Evolutionary conservation across 306 rosid genomes (phyloP).

Genomic region (Rubus parviflorus): DNA sequence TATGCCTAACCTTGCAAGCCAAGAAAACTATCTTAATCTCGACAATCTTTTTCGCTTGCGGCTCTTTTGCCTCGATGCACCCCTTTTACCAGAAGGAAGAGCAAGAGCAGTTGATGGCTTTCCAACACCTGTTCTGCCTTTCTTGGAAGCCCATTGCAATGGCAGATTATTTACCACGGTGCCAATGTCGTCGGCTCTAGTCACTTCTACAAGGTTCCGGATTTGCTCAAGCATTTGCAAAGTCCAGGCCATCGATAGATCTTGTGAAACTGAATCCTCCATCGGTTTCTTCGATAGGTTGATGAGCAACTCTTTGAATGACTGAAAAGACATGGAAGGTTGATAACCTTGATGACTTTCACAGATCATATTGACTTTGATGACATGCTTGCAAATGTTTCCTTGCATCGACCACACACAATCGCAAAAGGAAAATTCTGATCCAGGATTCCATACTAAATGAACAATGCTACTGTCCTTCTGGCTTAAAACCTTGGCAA

Average conservation of each 20-base stretch:
- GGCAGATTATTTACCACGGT: slow-evolving; percentile 70
- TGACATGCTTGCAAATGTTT: slow-evolving; percentile 85
- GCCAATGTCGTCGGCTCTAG: slow-evolving; percentile 54
- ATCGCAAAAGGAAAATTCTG: slow-evolving; percentile 80
- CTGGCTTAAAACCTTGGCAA: slow-evolving; percentile 78
- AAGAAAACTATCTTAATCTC: slow-evolving; percentile 43
- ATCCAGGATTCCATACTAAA: slow-evolving; percentile 91
- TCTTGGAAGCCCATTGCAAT: slow-evolving; percentile 62
- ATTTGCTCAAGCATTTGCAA: slow-evolving; percentile 80
- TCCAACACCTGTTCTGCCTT: slow-evolving; percentile 49
- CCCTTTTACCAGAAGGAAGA: slow-evolving; percentile 37
- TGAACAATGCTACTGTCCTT: slow-evolving; percentile 48
- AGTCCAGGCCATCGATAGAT: slow-evolving; percentile 74
- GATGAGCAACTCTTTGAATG: slow-evolving; percentile 61
- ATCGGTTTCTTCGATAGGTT: slow-evolving; percentile 53
- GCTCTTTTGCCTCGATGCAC: slow-evolving; percentile 37
- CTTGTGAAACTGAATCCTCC: slow-evolving; percentile 74
- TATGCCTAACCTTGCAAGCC: slow-evolving; percentile 10
- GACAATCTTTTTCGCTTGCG: slow-evolving; percentile 56
- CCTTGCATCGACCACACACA: slow-evolving; percentile 76
- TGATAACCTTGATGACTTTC: slow-evolving; percentile 47
- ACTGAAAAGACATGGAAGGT: slow-evolving; percentile 65
- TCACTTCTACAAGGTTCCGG: slow-evolving; percentile 66
- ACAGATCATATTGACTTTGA: slow-evolving; percentile 75
- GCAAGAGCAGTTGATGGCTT: slow-evolving; percentile 46